Conservation (phyloP, 768 basidiomycete species). For the Rhodosporidiobolus odoratus region DNA sequence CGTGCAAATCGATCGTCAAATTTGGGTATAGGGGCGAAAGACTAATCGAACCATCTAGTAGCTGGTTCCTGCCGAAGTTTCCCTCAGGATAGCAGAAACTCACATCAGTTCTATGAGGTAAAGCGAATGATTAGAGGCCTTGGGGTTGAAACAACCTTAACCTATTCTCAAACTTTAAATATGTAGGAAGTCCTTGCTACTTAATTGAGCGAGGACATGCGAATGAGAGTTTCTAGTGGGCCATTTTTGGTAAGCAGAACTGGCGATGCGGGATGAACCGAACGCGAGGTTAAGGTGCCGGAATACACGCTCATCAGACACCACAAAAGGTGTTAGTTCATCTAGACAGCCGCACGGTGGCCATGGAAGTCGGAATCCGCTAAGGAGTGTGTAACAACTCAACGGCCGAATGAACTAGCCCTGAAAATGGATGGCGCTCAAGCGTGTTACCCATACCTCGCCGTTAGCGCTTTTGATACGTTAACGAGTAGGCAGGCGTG, state of each 20-base stretch:
- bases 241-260: slow-evolving; percentile 70
- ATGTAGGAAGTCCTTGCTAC: slow-evolving; percentile 57
- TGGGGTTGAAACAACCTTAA: slow-evolving; percentile 82
- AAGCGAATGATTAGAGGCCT: slow-evolving; percentile 83
- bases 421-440: slow-evolving; percentile 87
- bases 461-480: slow-evolving; percentile 64
- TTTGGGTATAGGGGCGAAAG: slow-evolving; percentile 94
- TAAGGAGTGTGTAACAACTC: slow-evolving; percentile 84
- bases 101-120: slow-evolving; percentile 57
- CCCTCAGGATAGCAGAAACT: slow-evolving; percentile 68
- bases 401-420: slow-evolving; percentile 86
- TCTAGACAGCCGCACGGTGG: slow-evolving; percentile 83
- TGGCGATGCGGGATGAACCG: slow-evolving; percentile 68
- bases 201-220: slow-evolving; percentile 51
- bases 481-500: slow-evolving; percentile 72
- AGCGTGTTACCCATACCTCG: slow-evolving; percentile 78
- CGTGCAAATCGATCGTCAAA: slow-evolving; percentile 93
- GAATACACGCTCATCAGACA: slow-evolving; percentile 76
- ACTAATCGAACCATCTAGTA: slow-evolving; percentile 93
- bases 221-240: slow-evolving; percentile 68
- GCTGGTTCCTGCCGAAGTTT: slow-evolving; percentile 89
- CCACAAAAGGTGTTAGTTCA: slow-evolving; percentile 80
- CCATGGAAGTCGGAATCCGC: slow-evolving; percentile 79
- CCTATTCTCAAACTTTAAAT: slow-evolving; percentile 72
- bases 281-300: slow-evolving; percentile 64